Base-by-base conservation (phyloP, 2,329 filamentous ascomycete species). In the Colletotrichum acutatum region DNA sequence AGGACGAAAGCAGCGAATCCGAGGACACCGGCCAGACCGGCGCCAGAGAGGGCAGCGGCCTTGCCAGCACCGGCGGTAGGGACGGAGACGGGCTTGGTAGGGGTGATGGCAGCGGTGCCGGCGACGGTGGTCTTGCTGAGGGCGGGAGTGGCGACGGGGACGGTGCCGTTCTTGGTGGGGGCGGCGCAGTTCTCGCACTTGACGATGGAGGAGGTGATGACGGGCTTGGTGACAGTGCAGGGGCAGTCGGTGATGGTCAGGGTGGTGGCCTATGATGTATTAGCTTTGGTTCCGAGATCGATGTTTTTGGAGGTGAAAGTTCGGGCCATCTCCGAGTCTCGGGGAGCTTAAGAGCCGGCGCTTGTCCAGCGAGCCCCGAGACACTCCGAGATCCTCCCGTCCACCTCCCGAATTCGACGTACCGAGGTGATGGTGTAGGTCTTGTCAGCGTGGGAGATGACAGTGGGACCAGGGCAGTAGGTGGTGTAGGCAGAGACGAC, bases 221-320 rank as follows among this genome's bases (percentile, higher is more conserved):
- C 84, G 67, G 90, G 88, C 85, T 87, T 88, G 85, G 86, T 88
- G 83, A 90, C 80, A 80, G 90, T 94, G 91, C 91, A 93, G 78
- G 91, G 89, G 88, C 92, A 93, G 87, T 92, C 86, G 78, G 90
- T 90, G 87, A 93, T 89, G 85, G 91, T 93, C 83, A 93, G 83
- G 82, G 90, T 92, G 82, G 90, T 92, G 81, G 91, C 84, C 89
- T 90, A 64, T 22, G 61, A 30, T 5, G 19, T 30, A 56, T 73
- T 68, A 66, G 81, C 86, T 86, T 76, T 63, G 46, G 11, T 19
- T 52, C 32, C 32, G 16, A 32, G 16, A 56, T n/a, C 4, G 42
- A 58, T 60, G 19, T 14, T 14, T 57, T 63, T 56, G 5, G 28
- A 59, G 32, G 30, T 49, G 32, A 30, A 46, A 30, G 28, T 56